Conservation (phyloP, 2,329 filamentous ascomycete species). For the Paramyrothecium sp. region DNA sequence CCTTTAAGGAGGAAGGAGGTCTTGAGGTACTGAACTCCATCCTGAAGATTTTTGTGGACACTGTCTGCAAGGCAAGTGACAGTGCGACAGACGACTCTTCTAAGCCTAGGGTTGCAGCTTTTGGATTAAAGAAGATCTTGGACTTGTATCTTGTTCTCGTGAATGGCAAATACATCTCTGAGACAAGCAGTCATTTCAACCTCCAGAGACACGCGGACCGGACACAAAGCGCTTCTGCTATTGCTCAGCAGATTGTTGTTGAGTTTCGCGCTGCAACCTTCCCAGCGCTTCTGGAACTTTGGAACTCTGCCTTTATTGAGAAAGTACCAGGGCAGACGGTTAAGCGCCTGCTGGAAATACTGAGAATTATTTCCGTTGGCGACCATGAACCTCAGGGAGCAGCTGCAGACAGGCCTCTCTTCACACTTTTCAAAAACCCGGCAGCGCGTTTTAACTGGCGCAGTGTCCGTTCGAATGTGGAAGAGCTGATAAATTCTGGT, state of each 20-base stretch:
- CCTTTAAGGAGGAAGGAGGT: constrained; percentile 81
- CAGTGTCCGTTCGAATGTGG: constrained; percentile 23
- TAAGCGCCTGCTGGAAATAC: constrained; percentile 77
- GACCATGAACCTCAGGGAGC: constrained; percentile 69
- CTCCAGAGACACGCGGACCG: constrained; percentile 42
- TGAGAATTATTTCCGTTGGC: constrained; percentile 74
- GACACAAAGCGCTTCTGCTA: constrained; percentile 34
- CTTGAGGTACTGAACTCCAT: constrained; percentile 72
- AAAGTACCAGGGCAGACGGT: constrained; percentile 75
- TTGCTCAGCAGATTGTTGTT: constrained; percentile 74
- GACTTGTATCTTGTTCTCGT: constrained; percentile 76
- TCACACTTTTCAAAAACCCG: constrained; percentile 42
- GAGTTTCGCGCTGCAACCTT: constrained; percentile 81
- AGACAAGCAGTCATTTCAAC: constrained; percentile 62
- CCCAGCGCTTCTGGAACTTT: constrained; percentile 73
- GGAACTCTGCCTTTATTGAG: constrained; percentile 82
- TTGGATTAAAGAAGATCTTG: constrained; percentile 77
- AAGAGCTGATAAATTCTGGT: constrained; percentile 28
- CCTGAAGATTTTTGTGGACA: constrained; percentile 60
- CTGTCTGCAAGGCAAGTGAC: constrained; percentile 24
- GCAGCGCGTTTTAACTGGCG: constrained; percentile 47
- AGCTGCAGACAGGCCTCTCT: constrained; percentile 21
- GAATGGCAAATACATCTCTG: constrained; percentile 75
- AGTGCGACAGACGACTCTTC: constrained; percentile 47
- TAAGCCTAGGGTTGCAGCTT: constrained; percentile 47